Percentiles rank a stretch among this genome's conserved stretches.
These are phyloP conservation scores for Xerophyta viscosa DNA, from an alignment of 106 monocot genomes.

Conservation along the genomic window DNA sequence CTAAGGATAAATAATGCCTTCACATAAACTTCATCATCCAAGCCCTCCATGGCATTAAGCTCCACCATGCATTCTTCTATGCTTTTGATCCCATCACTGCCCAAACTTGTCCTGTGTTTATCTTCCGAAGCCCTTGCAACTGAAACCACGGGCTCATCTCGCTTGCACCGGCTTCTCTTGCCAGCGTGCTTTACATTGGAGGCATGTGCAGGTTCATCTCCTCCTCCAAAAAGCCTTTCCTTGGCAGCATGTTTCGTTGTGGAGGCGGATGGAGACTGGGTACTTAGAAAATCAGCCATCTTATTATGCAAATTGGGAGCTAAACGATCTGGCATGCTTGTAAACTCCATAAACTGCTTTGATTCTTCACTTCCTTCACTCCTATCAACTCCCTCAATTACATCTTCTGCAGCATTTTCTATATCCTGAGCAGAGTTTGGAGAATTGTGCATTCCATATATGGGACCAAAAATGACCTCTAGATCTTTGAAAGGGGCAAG, in stretches of 20 bases:
- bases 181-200: not conserved
- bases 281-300: not conserved
- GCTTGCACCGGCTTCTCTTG: not conserved
- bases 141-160: not conserved
- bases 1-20: constrained; percentile 5
- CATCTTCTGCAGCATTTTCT: not conserved
- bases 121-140: not conserved
- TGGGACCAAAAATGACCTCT: constrained; percentile 7
- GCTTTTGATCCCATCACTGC: not conserved
- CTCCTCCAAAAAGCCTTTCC: not conserved
- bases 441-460: not conserved
- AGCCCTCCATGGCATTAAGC: constrained; percentile 1
- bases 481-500: not conserved
- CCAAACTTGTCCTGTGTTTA: not conserved
- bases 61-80: constrained; percentile 13
- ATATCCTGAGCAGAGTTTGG: not conserved
- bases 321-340: not conserved
- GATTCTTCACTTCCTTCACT: not conserved
- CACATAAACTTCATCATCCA: constrained; percentile 9
- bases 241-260: not conserved
- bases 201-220: not conserved
- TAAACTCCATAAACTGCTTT: not conserved
- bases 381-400: not conserved
- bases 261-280: not conserved
- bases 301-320: not conserved